These are phyloP conservation scores for Hericium rajendrae DNA, from an alignment of 768 basidiomycete species.

Conservation along the genomic window DNA sequence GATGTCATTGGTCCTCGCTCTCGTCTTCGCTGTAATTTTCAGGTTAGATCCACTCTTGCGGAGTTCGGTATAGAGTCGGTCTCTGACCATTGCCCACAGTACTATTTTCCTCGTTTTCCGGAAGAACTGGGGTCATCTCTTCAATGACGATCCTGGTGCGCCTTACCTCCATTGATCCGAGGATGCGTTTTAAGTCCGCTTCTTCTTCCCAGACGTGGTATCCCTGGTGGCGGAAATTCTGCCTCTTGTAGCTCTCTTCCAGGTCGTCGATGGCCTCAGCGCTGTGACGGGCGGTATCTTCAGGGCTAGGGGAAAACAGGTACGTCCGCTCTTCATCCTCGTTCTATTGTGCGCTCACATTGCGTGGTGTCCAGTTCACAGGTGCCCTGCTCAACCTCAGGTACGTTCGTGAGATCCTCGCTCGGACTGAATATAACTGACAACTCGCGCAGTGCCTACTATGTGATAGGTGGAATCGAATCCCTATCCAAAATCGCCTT, in stretches of 20 bases:
- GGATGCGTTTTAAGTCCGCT: not conserved
- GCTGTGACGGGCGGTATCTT: conserved; percentile 70
- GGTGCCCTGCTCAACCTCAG: conserved; percentile 77
- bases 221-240: conserved; percentile 43
- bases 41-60: conserved; percentile 32
- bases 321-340: conserved; percentile 10
- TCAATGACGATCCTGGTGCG: conserved; percentile 44
- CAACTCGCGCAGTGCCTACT: conserved; percentile 48
- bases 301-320: conserved; percentile 75
- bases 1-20: conserved; percentile 54
- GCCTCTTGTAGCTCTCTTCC: conserved; percentile 63
- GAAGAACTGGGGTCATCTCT: conserved; percentile 44
- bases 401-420: conserved; percentile 22
- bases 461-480: conserved; percentile 45
- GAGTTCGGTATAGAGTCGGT: not conserved
- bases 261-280: conserved; percentile 75
- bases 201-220: conserved; percentile 24
- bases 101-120: conserved; percentile 34
- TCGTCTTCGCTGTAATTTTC: conserved; percentile 54
- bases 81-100: conserved; percentile 17
- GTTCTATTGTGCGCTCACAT: not conserved
- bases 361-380: conserved; percentile 32
- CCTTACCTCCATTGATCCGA: not conserved
- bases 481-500: not conserved
- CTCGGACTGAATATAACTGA: conserved; percentile 2